Percentiles rank a stretch among this genome's conserved stretches.
Conservation (phyloP, 768 basidiomycete genomes). For the Hygrophoropsis aurantiaca region DNA sequence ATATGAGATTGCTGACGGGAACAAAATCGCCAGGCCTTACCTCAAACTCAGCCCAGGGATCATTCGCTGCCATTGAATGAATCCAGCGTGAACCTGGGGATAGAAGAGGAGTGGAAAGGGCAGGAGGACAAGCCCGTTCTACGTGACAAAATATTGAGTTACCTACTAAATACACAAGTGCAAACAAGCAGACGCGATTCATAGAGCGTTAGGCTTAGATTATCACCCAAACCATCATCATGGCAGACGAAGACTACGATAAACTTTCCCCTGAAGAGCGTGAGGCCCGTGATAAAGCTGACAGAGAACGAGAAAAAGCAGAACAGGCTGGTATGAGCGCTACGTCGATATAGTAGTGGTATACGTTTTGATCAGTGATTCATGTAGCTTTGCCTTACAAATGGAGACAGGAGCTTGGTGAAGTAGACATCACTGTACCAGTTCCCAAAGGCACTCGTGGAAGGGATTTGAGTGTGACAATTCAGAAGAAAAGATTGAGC, state of each 20-base stretch:
- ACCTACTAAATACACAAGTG: constrained; percentile 29
- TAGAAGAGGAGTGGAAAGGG: constrained; percentile 7
- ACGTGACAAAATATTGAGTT: constrained; percentile 15
- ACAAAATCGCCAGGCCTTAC: constrained; percentile 38
- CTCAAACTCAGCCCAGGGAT: constrained; percentile 74
- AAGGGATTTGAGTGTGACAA: constrained; percentile 67
- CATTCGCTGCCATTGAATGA: constrained; percentile 56
- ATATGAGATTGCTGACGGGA: constrained; percentile 10
- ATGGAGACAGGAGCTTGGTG: constrained; percentile 89
- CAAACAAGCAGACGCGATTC: constrained; percentile 24
- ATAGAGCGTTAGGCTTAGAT: constrained; percentile 23
- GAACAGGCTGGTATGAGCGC: constrained; percentile 80
- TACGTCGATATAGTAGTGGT: constrained; percentile 4
- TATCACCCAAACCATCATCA: constrained; percentile 26
- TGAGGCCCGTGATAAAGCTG: constrained; percentile 66
- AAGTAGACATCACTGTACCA: constrained; percentile 80
- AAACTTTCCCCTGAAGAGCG: constrained; percentile 76
- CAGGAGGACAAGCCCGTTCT: constrained; percentile 2
- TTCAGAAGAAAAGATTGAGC: constrained; percentile 81
- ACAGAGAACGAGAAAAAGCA: constrained; percentile 63
- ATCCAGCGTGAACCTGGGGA: background rate
- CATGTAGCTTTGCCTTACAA: constrained; percentile 77
- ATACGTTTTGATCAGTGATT: constrained; percentile 17
- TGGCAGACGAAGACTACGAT: constrained; percentile 62
- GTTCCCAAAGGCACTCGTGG: constrained; percentile 87